Evolutionary conservation across 192 early-diverging fungal genomes (phyloP).

Genomic region (Backusella circina): DNA sequence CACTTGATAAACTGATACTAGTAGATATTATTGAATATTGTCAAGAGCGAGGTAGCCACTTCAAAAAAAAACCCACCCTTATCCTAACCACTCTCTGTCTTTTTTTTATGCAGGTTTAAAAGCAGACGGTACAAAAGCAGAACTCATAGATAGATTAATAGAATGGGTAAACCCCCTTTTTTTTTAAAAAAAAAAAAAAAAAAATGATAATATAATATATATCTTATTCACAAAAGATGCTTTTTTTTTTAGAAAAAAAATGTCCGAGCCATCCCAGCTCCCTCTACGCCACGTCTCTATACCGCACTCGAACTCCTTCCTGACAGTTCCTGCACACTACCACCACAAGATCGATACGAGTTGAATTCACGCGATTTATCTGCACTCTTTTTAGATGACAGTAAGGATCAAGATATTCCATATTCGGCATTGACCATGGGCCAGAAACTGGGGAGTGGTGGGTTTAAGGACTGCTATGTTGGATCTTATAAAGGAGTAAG

Average conservation of each 20-base stretch:
- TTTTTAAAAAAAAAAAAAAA: neutral
- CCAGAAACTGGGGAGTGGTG: conserved; percentile 67
- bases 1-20: conserved; percentile 58
- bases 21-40: conserved; percentile 69
- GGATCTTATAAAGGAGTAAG: neutral
- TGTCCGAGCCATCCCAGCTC: conserved; percentile 59
- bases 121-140: conserved; percentile 59
- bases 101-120: conserved; percentile 27
- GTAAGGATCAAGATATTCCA: conserved; percentile 53
- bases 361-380: conserved; percentile 38
- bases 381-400: conserved; percentile 41
- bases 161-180: conserved; percentile 64
- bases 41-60: conserved; percentile 57
- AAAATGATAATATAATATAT: neutral
- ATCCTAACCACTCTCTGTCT: neutral
- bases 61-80: neutral
- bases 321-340: conserved; percentile 27
- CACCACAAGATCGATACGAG: conserved; percentile 12
- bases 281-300: conserved; percentile 62
- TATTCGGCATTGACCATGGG: conserved; percentile 58
- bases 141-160: conserved; percentile 56
- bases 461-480: conserved; percentile 74
- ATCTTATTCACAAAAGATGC: no score
- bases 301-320: conserved; percentile 34
- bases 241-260: conserved; percentile 51